Evolutionary conservation across 2,329 filamentous ascomycete genomes (phyloP).

Genomic region (Talaromyces sp.): DNA sequence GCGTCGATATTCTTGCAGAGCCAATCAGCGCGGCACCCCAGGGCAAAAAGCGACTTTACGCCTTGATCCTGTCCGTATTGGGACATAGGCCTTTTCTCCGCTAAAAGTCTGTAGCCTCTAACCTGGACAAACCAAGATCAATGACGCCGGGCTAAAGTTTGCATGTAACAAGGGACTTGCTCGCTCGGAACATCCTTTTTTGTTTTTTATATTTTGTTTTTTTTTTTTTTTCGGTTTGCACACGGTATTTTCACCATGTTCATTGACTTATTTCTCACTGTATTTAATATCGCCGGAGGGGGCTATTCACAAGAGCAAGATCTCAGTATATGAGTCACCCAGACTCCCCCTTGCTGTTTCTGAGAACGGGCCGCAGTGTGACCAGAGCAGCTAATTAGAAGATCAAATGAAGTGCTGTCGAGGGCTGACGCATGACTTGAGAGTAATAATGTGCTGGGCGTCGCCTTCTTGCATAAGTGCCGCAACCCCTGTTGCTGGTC

Average conservation of each 20-base stretch:
- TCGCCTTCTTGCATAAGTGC: not conserved
- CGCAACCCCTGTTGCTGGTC: not conserved
- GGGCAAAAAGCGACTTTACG: not conserved
- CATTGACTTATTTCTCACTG: not conserved
- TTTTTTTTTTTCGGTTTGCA: too few relatives aligned
- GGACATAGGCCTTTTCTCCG: not conserved
- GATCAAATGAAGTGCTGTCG: not conserved
- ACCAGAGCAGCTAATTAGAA: not conserved
- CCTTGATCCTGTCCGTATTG: not conserved
- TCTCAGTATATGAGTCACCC: not conserved
- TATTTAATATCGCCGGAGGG: not conserved
- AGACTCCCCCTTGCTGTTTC: not conserved
- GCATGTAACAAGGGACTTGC: not conserved
- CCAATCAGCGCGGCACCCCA: not conserved
- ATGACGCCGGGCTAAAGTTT: not conserved
- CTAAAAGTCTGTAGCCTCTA: not conserved
- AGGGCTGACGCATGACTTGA: not conserved
- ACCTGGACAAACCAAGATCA: not conserved
- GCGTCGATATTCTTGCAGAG: not conserved
- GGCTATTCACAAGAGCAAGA: not conserved
- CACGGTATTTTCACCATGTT: not conserved
- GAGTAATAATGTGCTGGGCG: not conserved
- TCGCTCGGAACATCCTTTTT: not conserved
- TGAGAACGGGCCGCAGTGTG: not conserved
- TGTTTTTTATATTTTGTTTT: too few relatives aligned